Evolutionary conservation across 805 yeast genomes (phyloP).

Genomic region (Torulaspora franciscae): DNA sequence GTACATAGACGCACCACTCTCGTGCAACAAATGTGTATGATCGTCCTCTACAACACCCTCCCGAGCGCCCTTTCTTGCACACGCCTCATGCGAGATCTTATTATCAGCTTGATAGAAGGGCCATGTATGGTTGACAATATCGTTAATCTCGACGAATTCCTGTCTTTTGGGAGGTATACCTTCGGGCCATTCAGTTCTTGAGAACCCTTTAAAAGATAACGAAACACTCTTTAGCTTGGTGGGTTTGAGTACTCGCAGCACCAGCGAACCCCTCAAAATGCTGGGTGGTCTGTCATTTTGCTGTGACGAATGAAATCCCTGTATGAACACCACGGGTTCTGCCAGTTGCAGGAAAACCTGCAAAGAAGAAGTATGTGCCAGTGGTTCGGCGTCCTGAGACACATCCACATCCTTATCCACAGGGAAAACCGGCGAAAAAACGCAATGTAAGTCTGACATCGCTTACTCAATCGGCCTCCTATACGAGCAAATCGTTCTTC

Average conservation of each 20-base stretch:
- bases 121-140: slow-evolving; percentile 79
- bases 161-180: slow-evolving; percentile 89
- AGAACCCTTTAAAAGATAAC: slow-evolving; percentile 59
- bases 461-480: neutral
- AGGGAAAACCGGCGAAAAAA: slow-evolving; percentile 47
- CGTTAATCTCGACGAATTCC: slow-evolving; percentile 59
- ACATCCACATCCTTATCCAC: slow-evolving; percentile 47
- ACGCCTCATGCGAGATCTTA: slow-evolving; percentile 14
- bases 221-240: slow-evolving; percentile 61
- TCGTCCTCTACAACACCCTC: slow-evolving; percentile 11
- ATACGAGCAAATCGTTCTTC: neutral
- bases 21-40: slow-evolving; percentile 15
- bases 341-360: slow-evolving; percentile 70
- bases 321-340: slow-evolving; percentile 73
- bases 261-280: slow-evolving; percentile 72
- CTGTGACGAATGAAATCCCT: slow-evolving; percentile 71
- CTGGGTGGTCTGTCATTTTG: slow-evolving; percentile 66
- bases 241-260: slow-evolving; percentile 64
- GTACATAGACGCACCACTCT: slow-evolving; percentile 29
- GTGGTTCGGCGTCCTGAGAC: slow-evolving; percentile 41
- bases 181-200: slow-evolving; percentile 94
- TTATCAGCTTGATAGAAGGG: slow-evolving; percentile 68
- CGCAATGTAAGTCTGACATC: slow-evolving; percentile 19
- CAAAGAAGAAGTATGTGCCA: slow-evolving; percentile 58
- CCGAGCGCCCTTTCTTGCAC: slow-evolving; percentile 1